Conservation (phyloP, 805 yeast genomes). For the Saturnispora gosingensis region DNA sequence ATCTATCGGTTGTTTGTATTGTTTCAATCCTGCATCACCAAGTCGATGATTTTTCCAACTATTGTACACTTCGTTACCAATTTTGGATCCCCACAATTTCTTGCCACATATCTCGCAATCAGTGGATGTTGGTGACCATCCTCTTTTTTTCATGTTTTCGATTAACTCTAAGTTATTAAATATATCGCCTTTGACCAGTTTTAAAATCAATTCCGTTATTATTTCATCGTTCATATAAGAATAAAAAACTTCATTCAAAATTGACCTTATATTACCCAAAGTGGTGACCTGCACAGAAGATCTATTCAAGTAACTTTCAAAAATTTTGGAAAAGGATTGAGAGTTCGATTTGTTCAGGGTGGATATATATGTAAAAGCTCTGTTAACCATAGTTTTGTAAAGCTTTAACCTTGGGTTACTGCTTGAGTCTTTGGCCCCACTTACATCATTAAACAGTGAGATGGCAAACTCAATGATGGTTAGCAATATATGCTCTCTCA, state of each 20-base stretch:
- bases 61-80: conserved; percentile 39
- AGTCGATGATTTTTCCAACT: conserved; percentile 45
- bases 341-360: conserved; percentile 22
- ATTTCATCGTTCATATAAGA: conserved; percentile 58
- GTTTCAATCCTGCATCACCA: conserved; percentile 7
- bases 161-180: conserved; percentile 37
- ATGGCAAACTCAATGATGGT: conserved; percentile 33
- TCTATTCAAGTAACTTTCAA: conserved; percentile 44
- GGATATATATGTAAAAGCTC: conserved; percentile 33
- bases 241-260: conserved; percentile 53
- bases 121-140: conserved; percentile 50
- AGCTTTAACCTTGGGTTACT: conserved; percentile 20
- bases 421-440: conserved; percentile 7
- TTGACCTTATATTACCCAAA: conserved; percentile 48
- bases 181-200: conserved; percentile 49
- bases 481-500: conserved; percentile 32
- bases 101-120: conserved; percentile 75
- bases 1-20: conserved; percentile 5
- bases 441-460: conserved; percentile 25
- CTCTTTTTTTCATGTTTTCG: conserved; percentile 36
- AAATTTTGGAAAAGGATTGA: conserved; percentile 42
- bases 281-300: conserved; percentile 41
- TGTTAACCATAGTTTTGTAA: conserved; percentile 33
- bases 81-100: conserved; percentile 58
- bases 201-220: conserved; percentile 41